Base-by-base conservation (phyloP, 371 early-diverging fungal species). In the Rhizopus delemar region DNA sequence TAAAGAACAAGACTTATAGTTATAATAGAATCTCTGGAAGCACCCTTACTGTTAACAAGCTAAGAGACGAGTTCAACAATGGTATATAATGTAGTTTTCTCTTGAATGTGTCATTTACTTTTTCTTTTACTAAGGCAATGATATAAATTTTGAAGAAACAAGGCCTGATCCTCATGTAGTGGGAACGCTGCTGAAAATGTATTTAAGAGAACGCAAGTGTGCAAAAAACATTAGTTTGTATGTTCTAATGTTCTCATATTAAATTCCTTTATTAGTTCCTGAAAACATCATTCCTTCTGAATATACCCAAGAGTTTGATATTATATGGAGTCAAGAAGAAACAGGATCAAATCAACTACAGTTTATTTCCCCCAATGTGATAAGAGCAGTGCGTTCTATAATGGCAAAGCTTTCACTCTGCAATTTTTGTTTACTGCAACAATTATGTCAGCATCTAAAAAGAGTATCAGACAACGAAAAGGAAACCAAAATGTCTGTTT, bases 151-250 rank as follows among this genome's bases (percentile, higher is more conserved):
- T 54, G 49, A 73, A 60, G 60, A 60, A 29, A 74, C 77, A 6
- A 66, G 65, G 13, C 75, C 87, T 41, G 93, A 93, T 59, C 86
- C 90, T 1, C 92, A 93, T 62, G 90, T 85, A 13, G 88, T 93
- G 12, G 85, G 91, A n/a, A 85, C 92, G 2, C 68, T 93, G 22
- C 74, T 93, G n/a, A 93, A 93, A 61, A 82, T 89, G 61, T 93
- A 86, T 62, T 65, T 93, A 28, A 77, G 94, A 43, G 92, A 92
- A 75, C 64, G 87, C 85, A 81, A 73, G 75, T 50, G 22, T 22
- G 22, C 22, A 22, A 0, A 22, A 33, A 15, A 22, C 36, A 8
- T 16, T 31, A 34, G 13, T 13, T 28, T 8, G 8, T 35, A 8
- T 13, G 22, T 22, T 22, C 22, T 22, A 22, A 22, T 1, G 16